Evolutionary conservation across 768 basidiomycete genomes (phyloP).

Genomic region (Boletus sensibilis): DNA sequence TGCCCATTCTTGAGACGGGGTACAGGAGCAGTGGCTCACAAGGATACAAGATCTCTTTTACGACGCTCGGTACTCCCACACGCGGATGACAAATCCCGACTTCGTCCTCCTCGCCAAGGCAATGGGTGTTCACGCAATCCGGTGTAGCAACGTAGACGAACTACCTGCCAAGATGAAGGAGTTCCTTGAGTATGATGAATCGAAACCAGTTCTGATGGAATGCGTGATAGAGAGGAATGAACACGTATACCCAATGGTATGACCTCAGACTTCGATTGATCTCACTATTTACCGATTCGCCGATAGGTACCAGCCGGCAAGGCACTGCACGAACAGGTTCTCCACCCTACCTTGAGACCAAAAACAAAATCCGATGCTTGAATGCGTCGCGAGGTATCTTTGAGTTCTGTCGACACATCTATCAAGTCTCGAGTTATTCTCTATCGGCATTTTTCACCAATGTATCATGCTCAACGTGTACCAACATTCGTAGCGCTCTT

Average conservation of each 20-base stretch:
- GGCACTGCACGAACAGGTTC: constrained; percentile 87
- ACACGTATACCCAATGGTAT: constrained; percentile 90
- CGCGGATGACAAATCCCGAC: constrained; percentile 92
- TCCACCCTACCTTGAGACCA: constrained; percentile 57
- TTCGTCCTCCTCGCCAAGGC: constrained; percentile 86
- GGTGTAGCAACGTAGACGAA: constrained; percentile 67
- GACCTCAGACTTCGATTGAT: constrained; percentile 12
- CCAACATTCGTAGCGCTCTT: constrained; percentile 15
- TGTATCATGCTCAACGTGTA: constrained; percentile 30
- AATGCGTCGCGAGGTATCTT: neutral
- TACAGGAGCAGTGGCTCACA: neutral
- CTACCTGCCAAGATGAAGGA: constrained; percentile 97
- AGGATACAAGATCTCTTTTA: constrained; percentile 83
- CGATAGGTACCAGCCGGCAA: constrained; percentile 84
- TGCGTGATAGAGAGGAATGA: constrained; percentile 81
- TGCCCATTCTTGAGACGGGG: constrained; percentile 15
- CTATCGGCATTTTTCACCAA: constrained; percentile 4
- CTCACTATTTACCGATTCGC: neutral
- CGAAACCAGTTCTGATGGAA: constrained; percentile 87
- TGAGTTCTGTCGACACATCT: neutral
- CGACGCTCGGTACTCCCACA: constrained; percentile 94
- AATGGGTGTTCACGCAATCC: constrained; percentile 91
- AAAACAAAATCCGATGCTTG: constrained; percentile 28
- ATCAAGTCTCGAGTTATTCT: neutral
- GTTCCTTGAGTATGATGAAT: constrained; percentile 91